Percentiles rank a stretch among this genome's conserved stretches.
These are phyloP conservation scores for Suillus subalutaceus DNA, from an alignment of 768 basidiomycete species.

Conservation along the genomic window DNA sequence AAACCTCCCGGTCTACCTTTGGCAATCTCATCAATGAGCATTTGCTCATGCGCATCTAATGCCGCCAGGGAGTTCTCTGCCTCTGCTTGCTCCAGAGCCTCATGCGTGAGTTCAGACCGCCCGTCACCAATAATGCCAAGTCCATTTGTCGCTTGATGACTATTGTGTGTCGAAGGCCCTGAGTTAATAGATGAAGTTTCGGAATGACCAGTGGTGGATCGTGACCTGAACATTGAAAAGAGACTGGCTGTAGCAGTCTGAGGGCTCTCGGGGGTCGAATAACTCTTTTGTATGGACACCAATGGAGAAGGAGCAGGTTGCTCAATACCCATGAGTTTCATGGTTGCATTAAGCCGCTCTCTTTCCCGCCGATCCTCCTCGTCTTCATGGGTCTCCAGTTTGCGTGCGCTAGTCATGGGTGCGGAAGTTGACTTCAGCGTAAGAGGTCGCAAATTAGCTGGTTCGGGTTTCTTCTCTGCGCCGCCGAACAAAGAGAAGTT, in stretches of 20 bases:
- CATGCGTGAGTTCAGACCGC: constrained; percentile 60
- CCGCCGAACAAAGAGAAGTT: constrained; percentile 67
- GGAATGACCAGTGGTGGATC: constrained; percentile 46
- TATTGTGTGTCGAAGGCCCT: constrained; percentile 39
- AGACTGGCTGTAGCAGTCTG: constrained; percentile 41
- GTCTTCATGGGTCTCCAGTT: constrained; percentile 87
- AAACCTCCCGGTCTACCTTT: constrained; percentile 75
- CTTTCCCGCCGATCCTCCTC: constrained; percentile 89
- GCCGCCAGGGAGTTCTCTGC: constrained; percentile 75
- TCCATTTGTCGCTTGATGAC: constrained; percentile 31
- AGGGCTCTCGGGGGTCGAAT: constrained; percentile 39
- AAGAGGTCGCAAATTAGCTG: constrained; percentile 62
- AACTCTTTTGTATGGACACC: constrained; percentile 40
- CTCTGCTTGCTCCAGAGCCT: constrained; percentile 78
- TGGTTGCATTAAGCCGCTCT: constrained; percentile 85
- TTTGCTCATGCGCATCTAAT: constrained; percentile 79
- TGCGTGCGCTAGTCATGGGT: constrained; percentile 62
- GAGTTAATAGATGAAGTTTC: constrained; percentile 55
- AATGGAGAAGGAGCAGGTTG: constrained; percentile 52
- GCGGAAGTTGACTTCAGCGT: constrained; percentile 69
- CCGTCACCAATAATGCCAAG: constrained; percentile 32
- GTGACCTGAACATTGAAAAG: constrained; percentile 72
- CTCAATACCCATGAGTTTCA: constrained; percentile 93
- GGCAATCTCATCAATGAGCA: constrained; percentile 72
- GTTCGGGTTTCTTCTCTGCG: constrained; percentile 66